Evolutionary conservation across 257 asterid genomes (phyloP), one percentile per base, ranked within the genome.

Genomic region (Craterostigma plantagineum): DNA sequence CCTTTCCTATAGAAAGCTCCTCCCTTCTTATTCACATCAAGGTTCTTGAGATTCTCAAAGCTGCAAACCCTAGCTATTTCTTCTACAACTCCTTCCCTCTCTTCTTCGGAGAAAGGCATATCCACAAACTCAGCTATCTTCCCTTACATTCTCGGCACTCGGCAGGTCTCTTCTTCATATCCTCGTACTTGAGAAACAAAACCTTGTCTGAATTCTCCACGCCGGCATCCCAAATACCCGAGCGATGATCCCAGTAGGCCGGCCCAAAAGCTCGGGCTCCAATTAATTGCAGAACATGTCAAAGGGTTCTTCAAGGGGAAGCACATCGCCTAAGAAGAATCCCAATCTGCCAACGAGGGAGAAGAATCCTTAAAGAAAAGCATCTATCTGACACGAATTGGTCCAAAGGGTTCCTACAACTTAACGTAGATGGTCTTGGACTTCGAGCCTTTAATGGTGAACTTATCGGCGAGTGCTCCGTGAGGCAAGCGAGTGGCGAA

Each of bases 1-100:
- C 44, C 44, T 16, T 40, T 40, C 44, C 44, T 40, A n/a, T n/a
- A 40, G 44, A 9, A n/a, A n/a, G n/a, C n/a, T n/a, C n/a, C n/a
- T n/a, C n/a, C n/a, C 7, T 40, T 40, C 44, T 40, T 40, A 15
- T 40, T 40, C 8, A 40, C 16, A n/a, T 40, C 44, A 4, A 40
- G 16, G 16, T n/a, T 40, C 7, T 16, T 40, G 15, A 40, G 44
- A 4, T n/a, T 40, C 4, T 40, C 44, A 4, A 40, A 40, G 44
- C 15, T 40, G 44, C 44, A 40, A 10, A 40, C 16, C 9, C 16
- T 40, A 7, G 14, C 6, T 14, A 40, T n/a, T 7, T 40, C 8
- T 16, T 40, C 44, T 2, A 40, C 7, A 7, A n/a, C 13, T 9
- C 44, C 44, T 16, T 12, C 14, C 8, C 15, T 9, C 16, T 40